These are phyloP conservation scores for Whalleya microplaca DNA, from an alignment of 2,329 filamentous ascomycete species.

Conservation along the genomic window DNA sequence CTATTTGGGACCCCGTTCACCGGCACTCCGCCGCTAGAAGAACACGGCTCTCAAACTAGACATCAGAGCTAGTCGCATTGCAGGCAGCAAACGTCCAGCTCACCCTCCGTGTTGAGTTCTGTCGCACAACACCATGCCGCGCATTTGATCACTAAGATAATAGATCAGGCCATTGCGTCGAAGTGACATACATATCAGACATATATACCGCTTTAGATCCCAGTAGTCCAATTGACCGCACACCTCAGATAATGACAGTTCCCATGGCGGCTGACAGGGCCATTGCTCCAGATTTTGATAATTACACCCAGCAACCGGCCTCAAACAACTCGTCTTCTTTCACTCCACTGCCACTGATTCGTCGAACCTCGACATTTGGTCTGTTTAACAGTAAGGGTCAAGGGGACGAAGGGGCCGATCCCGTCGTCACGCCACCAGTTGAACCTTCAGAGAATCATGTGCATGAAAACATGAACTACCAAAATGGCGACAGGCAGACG, in stretches of 20 bases:
- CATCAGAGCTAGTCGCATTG: constrained; percentile 18
- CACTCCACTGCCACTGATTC: constrained; percentile 61
- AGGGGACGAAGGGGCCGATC: constrained; percentile 39
- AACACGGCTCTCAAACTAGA: constrained; percentile 39
- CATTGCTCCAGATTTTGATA: constrained; percentile 19
- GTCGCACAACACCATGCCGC: constrained; percentile 34
- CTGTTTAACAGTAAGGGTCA: constrained; percentile 42
- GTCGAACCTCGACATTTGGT: constrained; percentile 60
- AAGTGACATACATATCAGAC: constrained; percentile 37
- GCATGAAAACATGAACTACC: constrained; percentile 28
- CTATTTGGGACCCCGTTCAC: constrained; percentile 41
- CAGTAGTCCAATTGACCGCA: constrained; percentile 30
- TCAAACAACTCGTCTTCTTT: constrained; percentile 50
- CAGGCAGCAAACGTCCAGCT: constrained; percentile 22
- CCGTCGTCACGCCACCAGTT: constrained; percentile 26
- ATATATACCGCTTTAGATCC: constrained; percentile 27
- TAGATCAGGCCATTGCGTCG: constrained; percentile 39
- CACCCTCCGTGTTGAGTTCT: constrained; percentile 25
- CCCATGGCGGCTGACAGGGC: constrained; percentile 30
- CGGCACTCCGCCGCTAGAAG: constrained; percentile 42
- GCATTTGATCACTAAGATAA: constrained; percentile 34
- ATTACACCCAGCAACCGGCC: constrained; percentile 23
- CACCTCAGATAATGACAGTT: constrained; percentile 32
- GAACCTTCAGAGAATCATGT: constrained; percentile 29
- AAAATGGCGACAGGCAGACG: constrained; percentile 33